Percentiles rank a stretch among this genome's conserved stretches.
These are phyloP conservation scores for Abortiporus biennis DNA, from an alignment of 1,284 basidiomycete species.

Conservation along the genomic window DNA sequence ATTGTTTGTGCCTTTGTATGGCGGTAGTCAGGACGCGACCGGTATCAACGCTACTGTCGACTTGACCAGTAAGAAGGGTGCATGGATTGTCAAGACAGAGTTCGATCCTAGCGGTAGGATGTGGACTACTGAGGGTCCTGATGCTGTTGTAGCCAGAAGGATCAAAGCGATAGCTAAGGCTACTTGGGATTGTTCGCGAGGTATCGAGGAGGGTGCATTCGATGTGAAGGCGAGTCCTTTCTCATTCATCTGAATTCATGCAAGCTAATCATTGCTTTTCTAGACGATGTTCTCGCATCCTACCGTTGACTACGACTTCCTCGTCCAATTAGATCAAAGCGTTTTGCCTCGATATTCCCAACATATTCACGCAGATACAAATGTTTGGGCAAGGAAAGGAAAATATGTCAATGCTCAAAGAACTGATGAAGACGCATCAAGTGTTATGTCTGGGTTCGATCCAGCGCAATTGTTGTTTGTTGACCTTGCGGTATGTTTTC, in stretches of 20 bases:
- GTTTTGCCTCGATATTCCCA: constrained; percentile 73
- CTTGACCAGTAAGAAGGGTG: constrained; percentile 31
- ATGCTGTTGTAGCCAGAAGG: constrained; percentile 65
- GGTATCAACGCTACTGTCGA: constrained; percentile 15
- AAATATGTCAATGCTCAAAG: constrained; percentile 41
- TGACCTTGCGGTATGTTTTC: constrained; percentile 64
- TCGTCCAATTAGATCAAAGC: constrained; percentile 69
- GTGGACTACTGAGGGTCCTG: constrained; percentile 69
- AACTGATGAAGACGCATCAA: constrained; percentile 23
- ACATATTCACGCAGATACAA: constrained; percentile 45
- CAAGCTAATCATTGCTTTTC: constrained; percentile 1
- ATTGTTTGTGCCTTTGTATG: constrained; percentile 56
- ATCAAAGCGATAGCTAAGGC: constrained; percentile 70
- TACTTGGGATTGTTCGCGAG: constrained; percentile 46
- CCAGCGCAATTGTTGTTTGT: constrained; percentile 65
- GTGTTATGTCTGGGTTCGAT: constrained; percentile 72
- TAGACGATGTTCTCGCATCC: constrained; percentile 85
- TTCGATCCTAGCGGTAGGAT: constrained; percentile 68
- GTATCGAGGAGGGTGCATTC: constrained; percentile 38
- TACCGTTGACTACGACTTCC: constrained; percentile 78
- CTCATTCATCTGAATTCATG: not conserved
- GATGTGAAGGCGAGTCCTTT: constrained; percentile 44
- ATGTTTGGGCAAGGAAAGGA: constrained; percentile 35
- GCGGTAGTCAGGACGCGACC: constrained; percentile 19
- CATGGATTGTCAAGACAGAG: constrained; percentile 82